Evolutionary conservation across 345 rosid species (phyloP), one percentile per base, ranked within the genome.

Genomic region (Eucalyptus sideroxylon): DNA sequence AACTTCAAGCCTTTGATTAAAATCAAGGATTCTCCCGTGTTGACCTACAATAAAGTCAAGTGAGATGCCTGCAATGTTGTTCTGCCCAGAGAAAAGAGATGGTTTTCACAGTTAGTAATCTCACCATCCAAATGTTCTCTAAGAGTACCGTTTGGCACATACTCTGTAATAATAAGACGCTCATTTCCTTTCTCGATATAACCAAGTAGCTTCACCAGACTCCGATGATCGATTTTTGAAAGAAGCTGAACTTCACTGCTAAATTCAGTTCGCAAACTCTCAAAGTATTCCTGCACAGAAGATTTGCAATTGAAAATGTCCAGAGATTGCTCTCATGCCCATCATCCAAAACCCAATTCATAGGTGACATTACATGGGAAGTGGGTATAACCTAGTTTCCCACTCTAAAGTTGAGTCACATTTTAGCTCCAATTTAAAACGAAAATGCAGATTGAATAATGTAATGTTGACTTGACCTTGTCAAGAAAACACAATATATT

Each of bases 101-200:
- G 42, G 9, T 11, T 67, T 86, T 81, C 24, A 19, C 42, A n/a
- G 30, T 42, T 77, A 87, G 72, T 86, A 59, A 86, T 65, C 96
- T 94, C 93, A 98, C 99, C 98, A 93, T 98, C 99, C 94, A 98
- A 94, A 92, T 96, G 99, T 82, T 96, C 99, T 90, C 99, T 94
- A 65, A 98, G 97, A 90, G 99, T 97, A 49, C 99, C 99, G 91
- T 98, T 98, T 60, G 96, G 93, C 55, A 98, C 96, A 89, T 92
- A 97, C 92, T 98, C 99, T 4, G 99, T 97, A 87, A 98, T 97
- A 89, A 98, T 95, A 90, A 98, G 99, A 89, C 98, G 95, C 89
- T 98, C 99, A 65, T 94, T 90, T 91, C 97, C 97, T 91, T 91
- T 92, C 89, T 97, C 98, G 50, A 98, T 93, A 91, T 94, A 98